Evolutionary conservation across 2,329 filamentous ascomycete genomes (phyloP).

Genomic region (Microdochium nivale): DNA sequence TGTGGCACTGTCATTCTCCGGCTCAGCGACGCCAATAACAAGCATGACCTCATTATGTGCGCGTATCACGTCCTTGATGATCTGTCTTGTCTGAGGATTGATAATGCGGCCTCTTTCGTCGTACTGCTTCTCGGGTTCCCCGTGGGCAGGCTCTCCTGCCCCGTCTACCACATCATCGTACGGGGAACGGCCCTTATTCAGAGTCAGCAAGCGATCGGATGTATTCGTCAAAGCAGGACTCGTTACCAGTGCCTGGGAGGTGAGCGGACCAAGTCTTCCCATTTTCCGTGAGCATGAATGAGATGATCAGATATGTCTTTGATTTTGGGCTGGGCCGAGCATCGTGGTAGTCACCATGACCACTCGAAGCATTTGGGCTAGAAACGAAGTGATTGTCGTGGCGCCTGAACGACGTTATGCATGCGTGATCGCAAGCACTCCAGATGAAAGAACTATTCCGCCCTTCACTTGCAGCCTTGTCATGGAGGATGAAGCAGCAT

Average conservation of each 20-base stretch:
- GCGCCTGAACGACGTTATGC: too few relatives aligned
- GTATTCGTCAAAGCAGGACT: background rate
- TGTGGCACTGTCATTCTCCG: constrained; percentile 35
- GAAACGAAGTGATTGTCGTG: too few relatives aligned
- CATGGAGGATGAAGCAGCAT: too few relatives aligned
- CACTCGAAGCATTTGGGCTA: too few relatives aligned
- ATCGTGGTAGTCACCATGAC: too few relatives aligned
- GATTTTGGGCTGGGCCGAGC: too few relatives aligned
- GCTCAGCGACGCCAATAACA: constrained; percentile 53
- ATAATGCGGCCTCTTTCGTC: constrained; percentile 47
- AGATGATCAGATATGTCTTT: too few relatives aligned
- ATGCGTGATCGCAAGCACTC: too few relatives aligned
- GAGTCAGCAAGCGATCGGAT: background rate
- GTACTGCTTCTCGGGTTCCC: constrained; percentile 37
- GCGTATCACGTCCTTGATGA: constrained; percentile 48
- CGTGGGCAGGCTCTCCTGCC: constrained; percentile 31
- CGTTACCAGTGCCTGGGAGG: constrained; percentile 46
- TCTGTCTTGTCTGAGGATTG: constrained; percentile 43
- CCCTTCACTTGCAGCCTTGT: too few relatives aligned
- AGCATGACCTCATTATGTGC: constrained; percentile 57
- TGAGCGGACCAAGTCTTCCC: constrained; percentile 47
- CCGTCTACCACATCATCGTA: constrained; percentile 49
- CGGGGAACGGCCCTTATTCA: constrained; percentile 45
- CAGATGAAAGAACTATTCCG: too few relatives aligned
- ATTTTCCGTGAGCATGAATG: constrained; percentile 29